These are phyloP conservation scores for Cryptosporidium meleagridis DNA, from an alignment of 169 alveolate species.

Conservation along the genomic window DNA sequence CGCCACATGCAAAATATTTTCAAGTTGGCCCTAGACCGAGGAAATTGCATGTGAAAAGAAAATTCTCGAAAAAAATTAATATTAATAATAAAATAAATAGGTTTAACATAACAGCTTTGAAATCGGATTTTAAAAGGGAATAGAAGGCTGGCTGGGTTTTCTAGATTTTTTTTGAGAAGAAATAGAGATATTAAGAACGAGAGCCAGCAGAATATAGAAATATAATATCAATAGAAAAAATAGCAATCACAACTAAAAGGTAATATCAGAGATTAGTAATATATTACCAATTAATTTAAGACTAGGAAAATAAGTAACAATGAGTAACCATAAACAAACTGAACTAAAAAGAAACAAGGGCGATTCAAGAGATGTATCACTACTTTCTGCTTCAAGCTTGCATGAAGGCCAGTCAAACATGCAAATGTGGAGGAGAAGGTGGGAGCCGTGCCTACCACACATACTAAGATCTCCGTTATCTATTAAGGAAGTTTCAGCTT, in stretches of 20 bases:
- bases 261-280: background rate
- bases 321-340: conserved; percentile 8
- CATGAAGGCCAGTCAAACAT: conserved; percentile 32
- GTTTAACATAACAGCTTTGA: background rate
- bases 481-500: conserved; percentile 19
- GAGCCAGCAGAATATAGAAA: background rate
- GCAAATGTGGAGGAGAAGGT: conserved; percentile 43
- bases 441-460: conserved; percentile 64
- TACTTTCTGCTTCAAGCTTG: conserved; percentile 23
- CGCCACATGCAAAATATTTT: conserved; percentile 28
- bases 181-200: background rate
- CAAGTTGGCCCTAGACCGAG: conserved; percentile 49
- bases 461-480: conserved; percentile 44
- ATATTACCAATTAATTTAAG: background rate
- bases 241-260: background rate
- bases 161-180: background rate
- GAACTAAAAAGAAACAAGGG: conserved; percentile 47
- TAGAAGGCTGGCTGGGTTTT: background rate
- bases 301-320: background rate
- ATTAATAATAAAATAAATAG: background rate
- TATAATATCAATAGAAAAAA: background rate
- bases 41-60: conserved; percentile 25
- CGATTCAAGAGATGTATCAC: background rate
- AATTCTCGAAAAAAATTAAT: background rate
- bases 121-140: background rate